Percentiles rank a stretch among this genome's conserved stretches.
Evolutionary conservation across 805 yeast genomes (phyloP).

Genomic region (Jamesozyma lodderae): DNA sequence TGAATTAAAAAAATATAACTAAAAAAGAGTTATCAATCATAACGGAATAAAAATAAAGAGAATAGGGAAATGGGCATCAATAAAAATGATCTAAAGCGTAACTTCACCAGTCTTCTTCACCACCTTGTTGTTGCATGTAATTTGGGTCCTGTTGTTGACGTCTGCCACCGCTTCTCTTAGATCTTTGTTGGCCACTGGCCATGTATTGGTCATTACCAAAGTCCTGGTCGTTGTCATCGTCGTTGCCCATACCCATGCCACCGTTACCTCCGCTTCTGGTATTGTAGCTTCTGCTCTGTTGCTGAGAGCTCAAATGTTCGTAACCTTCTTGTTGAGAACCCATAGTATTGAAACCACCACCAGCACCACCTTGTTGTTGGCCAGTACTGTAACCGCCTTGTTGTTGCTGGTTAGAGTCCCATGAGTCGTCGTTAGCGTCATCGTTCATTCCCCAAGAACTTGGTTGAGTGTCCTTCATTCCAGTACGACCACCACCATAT

Average conservation of each 20-base stretch:
- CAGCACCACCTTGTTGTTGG: neutral
- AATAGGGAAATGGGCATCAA: neutral
- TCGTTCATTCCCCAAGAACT: slow-evolving; percentile 9
- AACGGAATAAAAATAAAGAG: no score
- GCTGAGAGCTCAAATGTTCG: no score
- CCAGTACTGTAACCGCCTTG: neutral
- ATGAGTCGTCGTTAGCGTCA: slow-evolving; percentile 2
- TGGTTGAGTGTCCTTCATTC: slow-evolving; percentile 3
- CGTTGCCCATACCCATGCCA: neutral
- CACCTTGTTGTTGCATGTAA: neutral
- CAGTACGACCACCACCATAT: neutral
- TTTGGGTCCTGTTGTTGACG: neutral
- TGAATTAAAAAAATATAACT: no score
- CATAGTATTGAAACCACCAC: slow-evolving; percentile 1
- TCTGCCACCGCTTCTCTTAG: slow-evolving; percentile 2
- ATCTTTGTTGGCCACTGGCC: slow-evolving; percentile 3
- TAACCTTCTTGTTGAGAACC: neutral
- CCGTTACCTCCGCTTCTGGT: neutral
- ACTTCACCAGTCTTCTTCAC: slow-evolving; percentile 3
- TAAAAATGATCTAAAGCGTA: neutral
- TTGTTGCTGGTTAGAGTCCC: neutral
- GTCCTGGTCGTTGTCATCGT: slow-evolving; percentile 1
- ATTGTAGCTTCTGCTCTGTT: no score
- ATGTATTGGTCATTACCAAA: slow-evolving; percentile 2
- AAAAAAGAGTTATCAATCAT: no score